phyloP scores from a whole-genome alignment of 2,329 filamentous ascomycete species.

The Exophiala lecanii-corni region DNA sequence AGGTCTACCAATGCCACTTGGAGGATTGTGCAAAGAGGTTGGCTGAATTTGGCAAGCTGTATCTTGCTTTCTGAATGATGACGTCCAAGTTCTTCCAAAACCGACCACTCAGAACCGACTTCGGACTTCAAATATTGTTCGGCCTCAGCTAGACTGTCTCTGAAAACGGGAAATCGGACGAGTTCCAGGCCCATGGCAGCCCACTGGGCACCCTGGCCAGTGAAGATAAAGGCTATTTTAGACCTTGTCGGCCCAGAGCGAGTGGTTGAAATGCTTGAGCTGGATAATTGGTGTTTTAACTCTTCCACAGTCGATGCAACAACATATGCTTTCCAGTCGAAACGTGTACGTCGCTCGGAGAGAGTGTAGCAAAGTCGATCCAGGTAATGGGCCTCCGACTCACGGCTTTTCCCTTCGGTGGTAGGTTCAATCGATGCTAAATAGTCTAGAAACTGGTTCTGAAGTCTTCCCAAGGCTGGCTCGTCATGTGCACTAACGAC shows the following conservation, averaged over 20 bases:
- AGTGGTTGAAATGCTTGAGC: neutral
- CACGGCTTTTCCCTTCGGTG: neutral
- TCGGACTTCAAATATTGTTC: constrained; percentile 6
- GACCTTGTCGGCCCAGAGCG: neutral
- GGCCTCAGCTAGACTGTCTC: constrained; percentile 8
- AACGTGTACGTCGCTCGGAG: constrained; percentile 2
- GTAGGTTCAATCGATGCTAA: neutral
- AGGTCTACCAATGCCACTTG: constrained; percentile 34
- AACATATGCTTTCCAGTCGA: constrained; percentile 3
- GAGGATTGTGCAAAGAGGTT: constrained; percentile 33
- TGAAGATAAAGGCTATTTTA: constrained; percentile 31
- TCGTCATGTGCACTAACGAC: neutral
- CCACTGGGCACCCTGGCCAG: constrained; percentile 37
- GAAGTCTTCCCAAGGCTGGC: neutral
- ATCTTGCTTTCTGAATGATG: constrained; percentile 19
- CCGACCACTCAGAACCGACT: neutral
- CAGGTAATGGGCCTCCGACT: neutral
- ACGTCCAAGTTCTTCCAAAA: constrained; percentile 15
- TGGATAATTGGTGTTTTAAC: neutral
- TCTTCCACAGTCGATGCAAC: neutral
- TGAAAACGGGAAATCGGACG: constrained; percentile 25
- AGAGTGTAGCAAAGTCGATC: constrained; percentile 11
- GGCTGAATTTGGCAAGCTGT: constrained; percentile 27
- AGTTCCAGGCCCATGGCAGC: constrained; percentile 31
- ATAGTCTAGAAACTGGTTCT: neutral